Base-by-base conservation (phyloP, 345 rosid genomes). In the Pistacia atlantica region DNA sequence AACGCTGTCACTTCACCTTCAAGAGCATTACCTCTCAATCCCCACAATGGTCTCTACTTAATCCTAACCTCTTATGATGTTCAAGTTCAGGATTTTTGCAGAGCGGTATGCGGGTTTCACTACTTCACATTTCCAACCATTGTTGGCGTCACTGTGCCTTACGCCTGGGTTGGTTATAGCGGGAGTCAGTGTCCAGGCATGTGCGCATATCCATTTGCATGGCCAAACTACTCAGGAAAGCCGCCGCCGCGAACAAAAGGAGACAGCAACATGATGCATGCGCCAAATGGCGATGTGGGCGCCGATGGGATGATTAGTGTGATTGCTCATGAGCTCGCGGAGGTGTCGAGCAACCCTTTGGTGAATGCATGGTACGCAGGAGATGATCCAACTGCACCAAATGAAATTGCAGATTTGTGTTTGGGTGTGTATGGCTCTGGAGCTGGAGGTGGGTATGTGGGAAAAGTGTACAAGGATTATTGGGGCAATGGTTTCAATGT, bases 331-430 rank as follows among this genome's bases (percentile, higher is more conserved):
- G 95, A 91, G 76, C 85, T 89, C 4, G 95, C 95, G 1, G 90
- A 91, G 62, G 85, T 83, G 35, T 79, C 88, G 0, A 89, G 86
- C 45, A 87, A 91, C 63, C 93, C 93, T 0, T 82, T 91, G 12
- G 85, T 88, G 63, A 87, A 89, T 45, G 90, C 91, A 0, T 91
- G 93, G 95, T 88, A 89, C 9, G 93, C 90, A 0, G 93, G 91
- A 4, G 87, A 85, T 28, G 79, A 91, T 71, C 93, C 93, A 4
- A 82, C 87, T 2, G 75, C 91, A 4, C 95, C 93, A 0, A 73
- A 79, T 1, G 95, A 91, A 80, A 87, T 89, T 10, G 93, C 89
- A 11, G 91, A 91, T 62, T 68, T 91, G 76, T 91, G 95, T 69
- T n/a, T 85, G 42, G 93, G 93, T 2, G 79, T 86, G 57, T 88